Conservation (phyloP, 345 rosid species). For the Salix udensis region DNA sequence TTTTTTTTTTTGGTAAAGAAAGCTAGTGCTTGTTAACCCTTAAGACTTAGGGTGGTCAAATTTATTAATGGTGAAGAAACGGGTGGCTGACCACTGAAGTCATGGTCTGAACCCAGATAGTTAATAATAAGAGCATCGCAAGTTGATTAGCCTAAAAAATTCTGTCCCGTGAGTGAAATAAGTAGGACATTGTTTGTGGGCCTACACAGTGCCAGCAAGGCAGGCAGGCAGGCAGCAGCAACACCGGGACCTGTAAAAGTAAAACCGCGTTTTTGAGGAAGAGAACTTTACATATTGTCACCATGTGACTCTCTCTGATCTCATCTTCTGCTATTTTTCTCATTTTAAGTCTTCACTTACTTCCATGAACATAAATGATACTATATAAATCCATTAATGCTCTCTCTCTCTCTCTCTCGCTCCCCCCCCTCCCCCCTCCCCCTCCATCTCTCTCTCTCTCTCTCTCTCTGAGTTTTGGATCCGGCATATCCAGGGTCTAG, state of each 20-base stretch:
- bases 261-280: slow-evolving; percentile 2
- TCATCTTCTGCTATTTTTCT: slow-evolving; percentile 27
- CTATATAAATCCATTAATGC: not conserved
- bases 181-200: not conserved
- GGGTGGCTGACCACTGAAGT: not conserved
- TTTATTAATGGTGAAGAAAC: not conserved
- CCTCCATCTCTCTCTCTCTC: not conserved
- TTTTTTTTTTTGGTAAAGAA: no score
- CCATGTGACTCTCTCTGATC: slow-evolving; percentile 38
- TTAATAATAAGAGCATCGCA: not conserved
- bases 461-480: slow-evolving; percentile 19
- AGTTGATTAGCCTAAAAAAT: not conserved
- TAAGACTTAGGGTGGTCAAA: not conserved
- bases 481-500: slow-evolving; percentile 18
- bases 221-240: not conserved
- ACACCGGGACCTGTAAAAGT: not conserved
- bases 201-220: not conserved
- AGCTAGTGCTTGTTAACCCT: not conserved
- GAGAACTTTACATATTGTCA: not conserved
- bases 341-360: slow-evolving; percentile 30
- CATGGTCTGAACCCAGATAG: not conserved
- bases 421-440: not conserved
- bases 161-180: not conserved
- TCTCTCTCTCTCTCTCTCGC: not conserved
- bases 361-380: slow-evolving; percentile 3